These are phyloP conservation scores for Populus hybrid DNA, from an alignment of 441 rosid species.

Conservation along the genomic window DNA sequence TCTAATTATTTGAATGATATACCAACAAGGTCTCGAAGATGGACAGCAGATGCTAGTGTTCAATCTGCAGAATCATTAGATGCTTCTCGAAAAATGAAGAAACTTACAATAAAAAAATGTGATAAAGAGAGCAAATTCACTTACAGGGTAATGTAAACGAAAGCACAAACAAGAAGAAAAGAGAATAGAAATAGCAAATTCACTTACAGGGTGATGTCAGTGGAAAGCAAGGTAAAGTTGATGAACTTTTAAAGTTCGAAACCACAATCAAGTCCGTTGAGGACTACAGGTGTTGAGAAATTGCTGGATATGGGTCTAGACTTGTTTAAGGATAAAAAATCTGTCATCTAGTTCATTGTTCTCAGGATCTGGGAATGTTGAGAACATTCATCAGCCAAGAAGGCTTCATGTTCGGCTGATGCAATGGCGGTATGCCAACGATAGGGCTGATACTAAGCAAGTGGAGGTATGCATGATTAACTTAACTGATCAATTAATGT, in stretches of 20 bases:
- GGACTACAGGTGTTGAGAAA: constrained; percentile 57
- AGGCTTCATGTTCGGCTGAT: constrained; percentile 50
- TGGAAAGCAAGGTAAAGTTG: constrained; percentile 48
- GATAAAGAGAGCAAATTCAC: constrained; percentile 58
- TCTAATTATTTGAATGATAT: constrained; percentile 50
- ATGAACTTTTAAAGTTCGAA: constrained; percentile 55
- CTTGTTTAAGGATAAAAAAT: constrained; percentile 62
- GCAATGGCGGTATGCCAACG: constrained; percentile 73
- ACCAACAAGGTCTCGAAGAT: constrained; percentile 27
- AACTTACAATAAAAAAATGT: constrained; percentile 37
- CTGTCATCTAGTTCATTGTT: constrained; percentile 21
- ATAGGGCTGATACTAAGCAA: constrained; percentile 40
- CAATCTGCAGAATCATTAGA: constrained; percentile 39
- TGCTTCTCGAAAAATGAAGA: constrained; percentile 29
- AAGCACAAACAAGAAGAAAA: too few relatives aligned
- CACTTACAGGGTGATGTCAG: constrained; percentile 25
- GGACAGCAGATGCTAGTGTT: constrained; percentile 30
- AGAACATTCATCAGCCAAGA: constrained; percentile 59
- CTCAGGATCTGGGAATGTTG: constrained; percentile 29
- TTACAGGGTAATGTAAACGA: constrained; percentile 27
- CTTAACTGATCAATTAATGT: not conserved
- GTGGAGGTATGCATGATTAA: constrained; percentile 39
- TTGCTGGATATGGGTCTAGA: constrained; percentile 61
- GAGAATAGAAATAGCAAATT: too few relatives aligned
- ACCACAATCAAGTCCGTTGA: constrained; percentile 57